These are phyloP conservation scores for Lentinula aciculospora DNA, from an alignment of 768 basidiomycete species.

Conservation along the genomic window DNA sequence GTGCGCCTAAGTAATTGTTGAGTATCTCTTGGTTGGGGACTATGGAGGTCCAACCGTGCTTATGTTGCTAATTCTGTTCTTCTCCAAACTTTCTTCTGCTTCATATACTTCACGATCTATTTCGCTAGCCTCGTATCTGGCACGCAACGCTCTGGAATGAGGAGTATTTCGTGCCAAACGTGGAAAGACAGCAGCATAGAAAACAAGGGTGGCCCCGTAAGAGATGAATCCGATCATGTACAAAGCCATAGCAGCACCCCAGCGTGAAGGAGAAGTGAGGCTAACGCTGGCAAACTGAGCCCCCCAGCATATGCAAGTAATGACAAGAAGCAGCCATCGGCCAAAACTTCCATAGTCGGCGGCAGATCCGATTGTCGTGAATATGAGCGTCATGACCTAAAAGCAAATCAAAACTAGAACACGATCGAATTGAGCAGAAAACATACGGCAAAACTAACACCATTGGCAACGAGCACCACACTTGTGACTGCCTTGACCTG, in stretches of 20 bases:
- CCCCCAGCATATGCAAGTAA: constrained; percentile 75
- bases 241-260: constrained; percentile 72
- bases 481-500: constrained; percentile 48
- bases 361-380: constrained; percentile 73
- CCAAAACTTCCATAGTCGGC: constrained; percentile 76
- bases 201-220: constrained; percentile 78
- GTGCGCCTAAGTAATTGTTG: constrained; percentile 43
- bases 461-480: constrained; percentile 72
- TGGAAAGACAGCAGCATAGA: constrained; percentile 75
- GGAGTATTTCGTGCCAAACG: constrained; percentile 75
- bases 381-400: constrained; percentile 73
- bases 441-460: constrained; percentile 66
- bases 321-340: constrained; percentile 67
- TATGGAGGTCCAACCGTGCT: constrained; percentile 49
- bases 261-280: constrained; percentile 59
- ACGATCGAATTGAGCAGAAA: neutral
- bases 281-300: constrained; percentile 76
- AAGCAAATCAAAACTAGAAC: neutral
- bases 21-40: neutral
- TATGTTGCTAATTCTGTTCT: constrained; percentile 82
- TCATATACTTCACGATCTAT: constrained; percentile 62
- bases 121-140: constrained; percentile 54
- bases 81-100: constrained; percentile 70
- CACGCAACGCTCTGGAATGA: constrained; percentile 49
- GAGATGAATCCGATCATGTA: constrained; percentile 77